phyloP scores from a whole-genome alignment of 129 eudicot genomes.

The Lonicera japonica region DNA sequence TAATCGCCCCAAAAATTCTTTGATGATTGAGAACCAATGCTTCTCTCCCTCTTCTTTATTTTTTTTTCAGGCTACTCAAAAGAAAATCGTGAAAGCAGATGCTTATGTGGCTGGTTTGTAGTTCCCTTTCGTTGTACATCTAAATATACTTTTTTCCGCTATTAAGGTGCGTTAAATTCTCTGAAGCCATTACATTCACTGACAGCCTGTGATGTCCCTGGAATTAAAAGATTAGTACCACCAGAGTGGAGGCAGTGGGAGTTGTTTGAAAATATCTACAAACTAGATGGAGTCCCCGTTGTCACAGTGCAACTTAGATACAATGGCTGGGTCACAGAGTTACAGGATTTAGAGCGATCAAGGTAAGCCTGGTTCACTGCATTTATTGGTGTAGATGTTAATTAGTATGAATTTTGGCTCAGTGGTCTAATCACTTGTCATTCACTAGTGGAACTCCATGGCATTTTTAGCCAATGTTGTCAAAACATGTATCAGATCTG shows the following conservation, averaged over 20 bases:
- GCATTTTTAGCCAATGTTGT: no score
- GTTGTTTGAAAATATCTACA: constrained; percentile 81
- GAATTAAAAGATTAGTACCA: constrained; percentile 86
- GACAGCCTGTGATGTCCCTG: constrained; percentile 99
- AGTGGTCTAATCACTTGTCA: not conserved
- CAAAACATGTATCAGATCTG: no score
- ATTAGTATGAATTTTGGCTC: not conserved
- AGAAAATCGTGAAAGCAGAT: constrained; percentile 91
- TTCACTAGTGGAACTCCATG: no score
- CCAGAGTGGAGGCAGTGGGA: constrained; percentile 77
- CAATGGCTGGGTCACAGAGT: constrained; percentile 97
- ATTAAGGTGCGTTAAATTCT: not conserved
- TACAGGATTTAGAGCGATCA: constrained; percentile 83
- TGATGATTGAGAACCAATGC: not conserved
- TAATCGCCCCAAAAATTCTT: not conserved
- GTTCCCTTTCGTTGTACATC: not conserved
- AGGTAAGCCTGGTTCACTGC: constrained; percentile 33
- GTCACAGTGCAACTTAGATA: constrained; percentile 97
- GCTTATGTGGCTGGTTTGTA: constrained; percentile 90
- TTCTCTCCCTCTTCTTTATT: no score
- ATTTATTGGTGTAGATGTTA: not conserved
- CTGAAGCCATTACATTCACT: constrained; percentile 5
- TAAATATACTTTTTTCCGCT: not conserved
- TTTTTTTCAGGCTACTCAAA: constrained; percentile 82
- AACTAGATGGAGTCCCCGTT: constrained; percentile 95